These are phyloP conservation scores for Artomyces pyxidatus DNA, from an alignment of 768 basidiomycete genomes.

Conservation along the genomic window DNA sequence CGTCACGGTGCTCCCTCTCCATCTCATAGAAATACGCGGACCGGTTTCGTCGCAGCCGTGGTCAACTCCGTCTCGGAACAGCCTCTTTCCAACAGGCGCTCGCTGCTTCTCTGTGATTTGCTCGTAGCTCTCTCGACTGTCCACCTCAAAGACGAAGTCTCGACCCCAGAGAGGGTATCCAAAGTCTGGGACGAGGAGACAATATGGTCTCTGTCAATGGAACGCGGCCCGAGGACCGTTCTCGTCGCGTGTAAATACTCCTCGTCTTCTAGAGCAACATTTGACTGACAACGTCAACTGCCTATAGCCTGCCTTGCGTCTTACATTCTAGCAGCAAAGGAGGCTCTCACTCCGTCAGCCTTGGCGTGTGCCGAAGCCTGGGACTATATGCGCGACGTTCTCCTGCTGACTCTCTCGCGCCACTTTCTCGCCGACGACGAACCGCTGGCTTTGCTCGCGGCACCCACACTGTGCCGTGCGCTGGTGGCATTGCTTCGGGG, in stretches of 20 bases:
- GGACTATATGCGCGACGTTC: constrained; percentile 42
- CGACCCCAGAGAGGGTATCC: background rate
- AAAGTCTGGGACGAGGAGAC: constrained; percentile 23
- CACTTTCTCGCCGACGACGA: constrained; percentile 40
- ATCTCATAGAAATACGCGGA: background rate
- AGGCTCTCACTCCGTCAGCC: constrained; percentile 21
- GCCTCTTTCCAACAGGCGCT: too few species aligned
- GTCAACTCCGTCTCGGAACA: background rate
- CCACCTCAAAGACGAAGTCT: constrained; percentile 7
- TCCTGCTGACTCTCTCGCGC: constrained; percentile 40
- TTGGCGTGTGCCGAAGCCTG: constrained; percentile 43
- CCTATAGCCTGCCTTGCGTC: constrained; percentile 8
- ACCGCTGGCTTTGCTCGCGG: constrained; percentile 40
- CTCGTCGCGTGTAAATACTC: constrained; percentile 33
- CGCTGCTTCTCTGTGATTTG: constrained; percentile 15
- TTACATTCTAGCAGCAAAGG: constrained; percentile 28
- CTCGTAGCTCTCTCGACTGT: constrained; percentile 27
- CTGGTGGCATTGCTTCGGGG: constrained; percentile 30
- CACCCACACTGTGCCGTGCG: constrained; percentile 42
- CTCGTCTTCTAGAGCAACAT: background rate
- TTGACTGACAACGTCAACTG: background rate
- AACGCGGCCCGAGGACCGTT: constrained; percentile 24
- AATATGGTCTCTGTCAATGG: constrained; percentile 31
- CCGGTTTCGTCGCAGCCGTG: background rate
- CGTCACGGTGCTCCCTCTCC: background rate